phyloP scores from a whole-genome alignment of 305 asterid genomes.

The Fraxinus floribunda region DNA sequence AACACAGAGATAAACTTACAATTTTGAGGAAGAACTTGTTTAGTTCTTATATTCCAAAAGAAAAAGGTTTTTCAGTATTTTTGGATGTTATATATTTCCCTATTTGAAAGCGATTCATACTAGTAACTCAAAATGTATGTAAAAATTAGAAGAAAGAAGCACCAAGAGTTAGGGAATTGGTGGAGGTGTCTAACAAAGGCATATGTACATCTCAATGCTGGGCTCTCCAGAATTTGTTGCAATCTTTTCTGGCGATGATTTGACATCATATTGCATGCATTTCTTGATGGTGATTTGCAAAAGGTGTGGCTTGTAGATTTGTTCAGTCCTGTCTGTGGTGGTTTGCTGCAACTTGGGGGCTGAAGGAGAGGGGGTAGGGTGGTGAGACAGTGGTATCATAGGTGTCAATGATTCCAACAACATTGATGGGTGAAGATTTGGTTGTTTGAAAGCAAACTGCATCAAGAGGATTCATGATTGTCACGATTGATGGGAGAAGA shows the following conservation, averaged over 20 bases:
- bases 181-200: not conserved
- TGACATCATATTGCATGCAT: not conserved
- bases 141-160: not conserved
- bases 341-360: not conserved
- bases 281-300: not conserved
- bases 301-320: not conserved
- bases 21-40: constrained; percentile 3
- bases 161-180: not conserved
- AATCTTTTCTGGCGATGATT: not conserved
- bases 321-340: not conserved
- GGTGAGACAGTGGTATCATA: not conserved
- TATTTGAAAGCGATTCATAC: not conserved
- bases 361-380: not conserved
- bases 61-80: not conserved
- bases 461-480: not conserved
- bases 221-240: not conserved
- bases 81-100: not conserved
- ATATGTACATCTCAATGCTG: not conserved
- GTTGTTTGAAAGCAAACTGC: not conserved
- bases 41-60: not conserved
- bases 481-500: not conserved
- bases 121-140: not conserved
- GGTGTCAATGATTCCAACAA: not conserved
- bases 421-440: not conserved
- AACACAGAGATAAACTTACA: not conserved